Evolutionary conservation across 1,284 basidiomycete genomes (phyloP), one percentile per base, ranked within the genome.

Genomic region (Kalmanozyma brasiliensis): DNA sequence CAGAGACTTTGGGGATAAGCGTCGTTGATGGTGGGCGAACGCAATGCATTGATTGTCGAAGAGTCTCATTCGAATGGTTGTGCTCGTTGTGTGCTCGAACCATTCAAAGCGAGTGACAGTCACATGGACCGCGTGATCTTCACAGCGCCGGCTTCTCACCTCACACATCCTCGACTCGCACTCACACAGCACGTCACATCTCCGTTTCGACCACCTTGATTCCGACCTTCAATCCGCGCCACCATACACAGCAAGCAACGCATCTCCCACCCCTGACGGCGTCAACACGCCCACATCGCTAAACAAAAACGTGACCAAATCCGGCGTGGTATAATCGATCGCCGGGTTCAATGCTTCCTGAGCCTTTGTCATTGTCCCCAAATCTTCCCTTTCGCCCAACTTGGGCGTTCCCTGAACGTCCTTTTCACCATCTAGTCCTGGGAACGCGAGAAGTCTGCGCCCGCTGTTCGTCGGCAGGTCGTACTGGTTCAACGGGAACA

Each of bases 401-500:
- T 52, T 58, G 1, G 52, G 58, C 16, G 53, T 59, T 17, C 16
- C 53, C 9, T 47, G 13, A 1, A 29, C 35, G 1, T n/a, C 44
- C 30, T 49, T 13, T n/a, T 46, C 26, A 7, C 41, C 36, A n/a
- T 52, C 46, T 10, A 52, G 38, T 1, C 57, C 52, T 13, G 74
- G 76, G 41, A 80, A 74, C 2, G 70, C 62, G 3, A 79, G 53
- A 8, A 69, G 41, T 23, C 42, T 37, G 6, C 45, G 44, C 11
- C 40, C 30, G 13, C 30, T 36, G 35, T 60, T 47, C 10, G 56
- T 44, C 8, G 95, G 95, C 22, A 98, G 87, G 85, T 98, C 95
- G 82, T 94, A 94, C 83, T 98, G 94, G 49, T 92, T 94, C 82
- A 98, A 86, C 36, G 95, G 95, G 85, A 98, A 98, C 76, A 96